Evolutionary conservation across 257 asterid species (phyloP).

Genomic region (Cynanchum wilfordii): DNA sequence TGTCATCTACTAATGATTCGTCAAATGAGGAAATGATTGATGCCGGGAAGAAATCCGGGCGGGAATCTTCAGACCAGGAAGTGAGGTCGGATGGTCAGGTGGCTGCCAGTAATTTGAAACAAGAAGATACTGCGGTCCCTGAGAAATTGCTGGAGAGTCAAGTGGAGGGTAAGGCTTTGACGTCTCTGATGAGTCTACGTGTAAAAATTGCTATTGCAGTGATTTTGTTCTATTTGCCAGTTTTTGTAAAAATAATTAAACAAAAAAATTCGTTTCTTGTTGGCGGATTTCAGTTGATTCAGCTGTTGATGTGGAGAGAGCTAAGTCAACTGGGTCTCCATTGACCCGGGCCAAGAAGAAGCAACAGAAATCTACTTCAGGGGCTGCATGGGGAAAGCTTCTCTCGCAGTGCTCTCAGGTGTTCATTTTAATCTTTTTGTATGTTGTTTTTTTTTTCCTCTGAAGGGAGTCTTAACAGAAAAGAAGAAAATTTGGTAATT

Average conservation of each 20-base stretch:
- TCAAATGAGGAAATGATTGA: slow-evolving; percentile 30
- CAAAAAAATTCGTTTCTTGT: not conserved
- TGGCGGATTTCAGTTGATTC: slow-evolving; percentile 38
- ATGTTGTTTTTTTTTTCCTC: not conserved
- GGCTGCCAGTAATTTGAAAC: slow-evolving; percentile 32
- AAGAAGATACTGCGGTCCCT: slow-evolving; percentile 35
- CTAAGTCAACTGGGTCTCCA: slow-evolving; percentile 30
- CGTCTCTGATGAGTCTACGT: slow-evolving; percentile 24
- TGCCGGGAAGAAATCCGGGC: slow-evolving; percentile 29
- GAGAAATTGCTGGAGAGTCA: slow-evolving; percentile 38
- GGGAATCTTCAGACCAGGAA: slow-evolving; percentile 43
- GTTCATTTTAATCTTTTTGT: not conserved
- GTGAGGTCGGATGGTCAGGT: slow-evolving; percentile 67
- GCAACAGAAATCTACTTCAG: slow-evolving; percentile 42
- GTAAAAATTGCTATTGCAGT: slow-evolving; percentile 17
- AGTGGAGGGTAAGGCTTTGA: slow-evolving; percentile 41
- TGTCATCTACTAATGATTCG: slow-evolving; percentile 55
- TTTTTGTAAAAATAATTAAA: too few relatives aligned
- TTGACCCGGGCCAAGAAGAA: slow-evolving; percentile 46
- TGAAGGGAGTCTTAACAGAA: not conserved
- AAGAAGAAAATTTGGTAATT: slow-evolving; percentile 3
- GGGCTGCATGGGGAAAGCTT: slow-evolving; percentile 85
- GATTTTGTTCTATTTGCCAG: slow-evolving; percentile 4
- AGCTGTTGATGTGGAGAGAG: slow-evolving; percentile 35
- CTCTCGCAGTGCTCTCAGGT: slow-evolving; percentile 75